phyloP scores from a whole-genome alignment of 2,329 filamentous ascomycete species.

The Teratosphaeria viscida region DNA sequence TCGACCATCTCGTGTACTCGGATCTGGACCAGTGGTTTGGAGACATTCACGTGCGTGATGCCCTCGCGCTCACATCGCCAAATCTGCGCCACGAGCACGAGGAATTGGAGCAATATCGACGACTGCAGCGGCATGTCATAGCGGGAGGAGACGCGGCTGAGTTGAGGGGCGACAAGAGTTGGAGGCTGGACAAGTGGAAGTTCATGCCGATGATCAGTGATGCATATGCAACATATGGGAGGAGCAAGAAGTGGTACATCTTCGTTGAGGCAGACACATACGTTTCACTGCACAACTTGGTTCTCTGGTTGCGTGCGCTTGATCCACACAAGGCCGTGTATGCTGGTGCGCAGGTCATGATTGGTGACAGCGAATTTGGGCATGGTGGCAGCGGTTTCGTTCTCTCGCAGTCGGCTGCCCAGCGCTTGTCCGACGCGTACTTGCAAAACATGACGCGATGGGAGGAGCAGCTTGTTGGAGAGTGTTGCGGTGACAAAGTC shows the following conservation, averaged over 20 bases:
- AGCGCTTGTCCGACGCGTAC: slow-evolving; percentile 23
- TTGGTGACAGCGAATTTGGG: slow-evolving; percentile 29
- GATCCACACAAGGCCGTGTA: slow-evolving; percentile 41
- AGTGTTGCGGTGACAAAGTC: slow-evolving; percentile 47
- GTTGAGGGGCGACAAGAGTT: slow-evolving; percentile 13
- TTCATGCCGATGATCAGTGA: slow-evolving; percentile 41
- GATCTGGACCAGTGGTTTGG: slow-evolving; percentile 35
- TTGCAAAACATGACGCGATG: slow-evolving; percentile 26
- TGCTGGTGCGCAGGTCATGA: slow-evolving; percentile 38
- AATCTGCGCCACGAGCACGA: not conserved
- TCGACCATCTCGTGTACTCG: slow-evolving; percentile 35
- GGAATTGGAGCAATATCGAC: slow-evolving; percentile 1
- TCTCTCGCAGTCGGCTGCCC: slow-evolving; percentile 32
- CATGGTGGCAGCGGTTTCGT: slow-evolving; percentile 35
- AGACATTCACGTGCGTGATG: slow-evolving; percentile 20
- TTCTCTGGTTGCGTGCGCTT: slow-evolving; percentile 44
- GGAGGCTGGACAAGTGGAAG: slow-evolving; percentile 38
- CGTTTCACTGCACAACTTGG: slow-evolving; percentile 41
- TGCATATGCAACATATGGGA: slow-evolving; percentile 10
- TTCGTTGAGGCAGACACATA: slow-evolving; percentile 52
- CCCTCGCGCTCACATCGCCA: slow-evolving; percentile 2
- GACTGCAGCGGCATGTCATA: slow-evolving; percentile 1
- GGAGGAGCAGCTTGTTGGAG: slow-evolving; percentile 33
- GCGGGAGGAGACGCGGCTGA: not conserved
- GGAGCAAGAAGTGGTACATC: slow-evolving; percentile 45